Evolutionary conservation across 2,329 filamentous ascomycete species (phyloP).

Genomic region (Neofusicoccum ribis): DNA sequence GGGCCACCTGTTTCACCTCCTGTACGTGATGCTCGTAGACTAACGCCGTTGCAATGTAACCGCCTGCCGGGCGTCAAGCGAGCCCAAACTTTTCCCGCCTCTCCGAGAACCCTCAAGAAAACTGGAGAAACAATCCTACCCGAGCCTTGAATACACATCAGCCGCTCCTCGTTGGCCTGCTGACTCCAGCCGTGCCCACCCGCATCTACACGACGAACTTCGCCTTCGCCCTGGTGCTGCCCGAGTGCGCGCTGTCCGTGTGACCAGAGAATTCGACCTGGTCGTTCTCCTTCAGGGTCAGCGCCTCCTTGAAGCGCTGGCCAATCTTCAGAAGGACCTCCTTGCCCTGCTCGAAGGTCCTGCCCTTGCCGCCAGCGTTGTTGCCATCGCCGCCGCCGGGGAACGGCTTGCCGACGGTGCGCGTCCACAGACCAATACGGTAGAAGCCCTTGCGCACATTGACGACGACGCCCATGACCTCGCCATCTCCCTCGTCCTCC

Average conservation of each 20-base stretch:
- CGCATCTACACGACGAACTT: conserved; percentile 77
- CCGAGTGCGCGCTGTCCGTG: conserved; percentile 87
- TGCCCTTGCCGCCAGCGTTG: conserved; percentile 73
- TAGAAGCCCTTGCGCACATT: conserved; percentile 99
- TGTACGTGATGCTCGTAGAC: conserved; percentile 13
- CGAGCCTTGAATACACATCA: conserved; percentile 4
- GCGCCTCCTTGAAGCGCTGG: conserved; percentile 85
- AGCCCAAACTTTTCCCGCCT: conserved; percentile 14
- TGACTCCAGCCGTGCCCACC: neutral
- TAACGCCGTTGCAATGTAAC: conserved; percentile 19
- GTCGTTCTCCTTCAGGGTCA: conserved; percentile 76
- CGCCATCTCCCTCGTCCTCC: conserved; percentile 89
- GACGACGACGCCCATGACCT: conserved; percentile 99
- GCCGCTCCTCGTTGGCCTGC: neutral
- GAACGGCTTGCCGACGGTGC: conserved; percentile 83
- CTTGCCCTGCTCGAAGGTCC: conserved; percentile 77
- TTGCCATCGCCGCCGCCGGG: conserved; percentile 73
- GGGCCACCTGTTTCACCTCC: conserved; percentile 24
- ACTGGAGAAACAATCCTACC: conserved; percentile 11
- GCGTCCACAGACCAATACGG: conserved; percentile 96
- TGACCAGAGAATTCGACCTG: conserved; percentile 93
- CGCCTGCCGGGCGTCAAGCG: conserved; percentile 6
- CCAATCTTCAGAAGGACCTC: conserved; percentile 84
- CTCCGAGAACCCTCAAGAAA: neutral
- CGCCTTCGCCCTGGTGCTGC: conserved; percentile 92